Evolutionary conservation across 371 early-diverging fungal species (phyloP).

Genomic region (Apophysomyces elegans): DNA sequence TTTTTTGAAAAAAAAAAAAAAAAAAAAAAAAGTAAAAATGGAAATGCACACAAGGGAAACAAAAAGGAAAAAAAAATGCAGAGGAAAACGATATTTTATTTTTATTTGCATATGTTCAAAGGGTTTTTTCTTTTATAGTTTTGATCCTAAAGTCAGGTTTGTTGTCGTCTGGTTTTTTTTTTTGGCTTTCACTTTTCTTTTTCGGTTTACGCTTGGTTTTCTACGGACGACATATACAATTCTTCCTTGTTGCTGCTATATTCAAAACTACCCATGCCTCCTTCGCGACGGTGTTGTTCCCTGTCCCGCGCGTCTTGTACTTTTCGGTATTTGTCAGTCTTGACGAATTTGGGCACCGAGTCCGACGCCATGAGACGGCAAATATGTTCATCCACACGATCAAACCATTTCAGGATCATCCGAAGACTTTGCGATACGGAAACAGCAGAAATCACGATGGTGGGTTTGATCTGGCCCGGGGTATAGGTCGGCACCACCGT

Average conservation of each 20-base stretch:
- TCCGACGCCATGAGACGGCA: slow-evolving; percentile 78
- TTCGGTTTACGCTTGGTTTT: background rate
- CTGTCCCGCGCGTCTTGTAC: slow-evolving; percentile 9
- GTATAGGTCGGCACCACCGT: slow-evolving; percentile 36
- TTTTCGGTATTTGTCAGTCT: slow-evolving; percentile 64
- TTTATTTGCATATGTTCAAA: no score
- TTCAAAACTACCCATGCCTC: background rate
- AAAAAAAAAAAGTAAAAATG: no score
- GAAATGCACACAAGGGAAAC: no score
- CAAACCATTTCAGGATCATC: slow-evolving; percentile 58
- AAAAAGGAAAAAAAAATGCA: no score
- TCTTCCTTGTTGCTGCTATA: background rate
- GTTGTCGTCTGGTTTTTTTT: background rate
- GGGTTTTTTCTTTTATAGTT: no score
- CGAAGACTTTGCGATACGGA: slow-evolving; percentile 37
- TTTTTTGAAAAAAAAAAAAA: no score
- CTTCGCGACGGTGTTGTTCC: background rate
- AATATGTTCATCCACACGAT: slow-evolving; percentile 70
- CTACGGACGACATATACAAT: slow-evolving; percentile 4
- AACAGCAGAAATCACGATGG: slow-evolving; percentile 36
- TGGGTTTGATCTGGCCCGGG: slow-evolving; percentile 32
- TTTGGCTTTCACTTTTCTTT: background rate
- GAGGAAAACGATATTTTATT: no score
- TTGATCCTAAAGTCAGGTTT: no score
- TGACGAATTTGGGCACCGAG: slow-evolving; percentile 77